These are phyloP conservation scores for Podospora pseudopauciseta DNA, from an alignment of 495 filamentous ascomycete genomes.

Conservation along the genomic window DNA sequence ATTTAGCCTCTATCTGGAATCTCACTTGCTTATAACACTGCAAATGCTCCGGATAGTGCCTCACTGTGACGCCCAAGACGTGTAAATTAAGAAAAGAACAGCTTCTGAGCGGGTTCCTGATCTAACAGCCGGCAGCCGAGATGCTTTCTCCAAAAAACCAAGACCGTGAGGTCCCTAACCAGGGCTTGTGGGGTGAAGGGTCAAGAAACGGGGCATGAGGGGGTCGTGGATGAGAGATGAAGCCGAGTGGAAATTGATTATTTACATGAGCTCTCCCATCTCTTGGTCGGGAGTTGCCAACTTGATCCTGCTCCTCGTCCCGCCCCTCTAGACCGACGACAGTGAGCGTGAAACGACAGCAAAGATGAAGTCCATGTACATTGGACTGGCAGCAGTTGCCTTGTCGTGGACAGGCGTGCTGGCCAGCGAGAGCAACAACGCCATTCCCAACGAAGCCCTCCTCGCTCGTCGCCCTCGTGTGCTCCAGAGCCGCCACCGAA, in stretches of 20 bases:
- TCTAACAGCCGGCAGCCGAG: slow-evolving; percentile 23
- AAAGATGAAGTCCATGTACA: slow-evolving; percentile 26
- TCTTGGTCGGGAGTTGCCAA: neutral
- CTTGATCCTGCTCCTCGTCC: neutral
- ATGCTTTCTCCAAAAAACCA: neutral
- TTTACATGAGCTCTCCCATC: neutral
- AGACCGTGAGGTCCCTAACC: neutral
- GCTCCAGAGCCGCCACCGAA: slow-evolving; percentile 1
- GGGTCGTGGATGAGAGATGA: neutral
- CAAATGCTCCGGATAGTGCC: slow-evolving; percentile 32
- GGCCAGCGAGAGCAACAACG: slow-evolving; percentile 4
- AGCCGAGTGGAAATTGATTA: neutral
- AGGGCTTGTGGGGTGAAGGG: neutral
- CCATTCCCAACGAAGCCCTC: slow-evolving; percentile 1
- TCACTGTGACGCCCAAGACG: slow-evolving; percentile 9
- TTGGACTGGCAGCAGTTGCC: slow-evolving; percentile 23
- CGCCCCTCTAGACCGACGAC: neutral
- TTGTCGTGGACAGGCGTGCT: slow-evolving; percentile 21
- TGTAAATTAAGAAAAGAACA: slow-evolving; percentile 18
- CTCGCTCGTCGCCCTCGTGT: slow-evolving; percentile 6
- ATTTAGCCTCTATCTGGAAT: slow-evolving; percentile 33
- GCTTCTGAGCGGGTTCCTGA: slow-evolving; percentile 17
- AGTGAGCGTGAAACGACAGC: slow-evolving; percentile 12
- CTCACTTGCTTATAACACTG: slow-evolving; percentile 9
- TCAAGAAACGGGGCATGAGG: neutral